Conservation (phyloP, 768 basidiomycete genomes). For the Mycena pura region DNA sequence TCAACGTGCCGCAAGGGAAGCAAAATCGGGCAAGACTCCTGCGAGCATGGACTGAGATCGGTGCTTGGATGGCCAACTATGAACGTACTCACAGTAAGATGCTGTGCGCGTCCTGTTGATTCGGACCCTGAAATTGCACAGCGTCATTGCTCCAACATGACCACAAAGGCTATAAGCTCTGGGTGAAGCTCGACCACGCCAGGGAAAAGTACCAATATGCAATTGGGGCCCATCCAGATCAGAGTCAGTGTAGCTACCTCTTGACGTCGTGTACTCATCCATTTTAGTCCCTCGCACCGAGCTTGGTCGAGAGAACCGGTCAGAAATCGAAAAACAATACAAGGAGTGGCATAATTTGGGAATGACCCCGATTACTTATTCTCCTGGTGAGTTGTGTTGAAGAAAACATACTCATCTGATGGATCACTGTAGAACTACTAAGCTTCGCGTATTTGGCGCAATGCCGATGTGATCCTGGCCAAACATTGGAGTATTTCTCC, state of each 20-base stretch:
- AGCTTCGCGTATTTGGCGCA: slow-evolving; percentile 83
- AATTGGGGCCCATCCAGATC: slow-evolving; percentile 79
- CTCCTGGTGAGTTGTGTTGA: slow-evolving; percentile 54
- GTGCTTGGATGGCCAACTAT: slow-evolving; percentile 70
- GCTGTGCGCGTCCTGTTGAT: slow-evolving; percentile 3
- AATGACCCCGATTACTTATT: slow-evolving; percentile 69
- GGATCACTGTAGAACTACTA: slow-evolving; percentile 60
- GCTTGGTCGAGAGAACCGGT: slow-evolving; percentile 48
- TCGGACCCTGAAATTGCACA: slow-evolving; percentile 33
- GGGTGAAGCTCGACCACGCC: slow-evolving; percentile 62
- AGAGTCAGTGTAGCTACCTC: slow-evolving; percentile 56
- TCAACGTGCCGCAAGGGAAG: slow-evolving; percentile 50
- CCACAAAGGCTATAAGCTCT: slow-evolving; percentile 45
- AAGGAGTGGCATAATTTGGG: slow-evolving; percentile 60
- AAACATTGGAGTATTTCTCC: slow-evolving; percentile 70
- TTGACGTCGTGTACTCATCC: slow-evolving; percentile 9
- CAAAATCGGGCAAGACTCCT: slow-evolving; percentile 67
- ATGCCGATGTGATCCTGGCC: slow-evolving; percentile 77
- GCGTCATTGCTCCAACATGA: slow-evolving; percentile 53
- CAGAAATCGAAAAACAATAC: slow-evolving; percentile 44
- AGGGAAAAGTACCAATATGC: slow-evolving; percentile 76
- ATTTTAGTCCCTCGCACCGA: slow-evolving; percentile 59
- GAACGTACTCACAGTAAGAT: slow-evolving; percentile 52
- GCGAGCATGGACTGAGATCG: slow-evolving; percentile 81
- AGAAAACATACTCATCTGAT: too few relatives aligned